Conservation (phyloP, 2,329 filamentous ascomycete genomes). For the Trichothecium roseum region DNA sequence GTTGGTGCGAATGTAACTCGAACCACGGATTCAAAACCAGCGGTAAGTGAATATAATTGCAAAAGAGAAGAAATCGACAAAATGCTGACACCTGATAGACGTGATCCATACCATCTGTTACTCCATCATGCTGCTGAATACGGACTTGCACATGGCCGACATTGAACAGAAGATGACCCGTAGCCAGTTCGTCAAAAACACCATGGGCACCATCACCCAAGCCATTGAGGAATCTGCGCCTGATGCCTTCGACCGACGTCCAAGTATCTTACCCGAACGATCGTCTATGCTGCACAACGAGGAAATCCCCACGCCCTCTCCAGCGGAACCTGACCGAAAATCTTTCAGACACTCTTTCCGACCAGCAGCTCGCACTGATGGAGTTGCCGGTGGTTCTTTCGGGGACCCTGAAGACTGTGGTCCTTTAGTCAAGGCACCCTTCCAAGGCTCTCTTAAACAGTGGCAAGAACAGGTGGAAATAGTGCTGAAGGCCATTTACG, state of each 20-base stretch:
- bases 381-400: conserved; percentile 20
- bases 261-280: conserved; percentile 42
- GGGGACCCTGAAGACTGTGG: conserved; percentile 49
- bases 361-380: conserved; percentile 35
- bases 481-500: conserved; percentile 88
- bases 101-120: conserved; percentile 97
- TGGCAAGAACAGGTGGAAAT: conserved; percentile 87
- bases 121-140: conserved; percentile 89
- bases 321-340: conserved; percentile 26
- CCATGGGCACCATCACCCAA: conserved; percentile 77
- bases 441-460: conserved; percentile 61
- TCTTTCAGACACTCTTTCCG: conserved; percentile 39
- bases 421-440: conserved; percentile 67
- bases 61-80: background rate
- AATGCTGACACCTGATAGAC: conserved; percentile 39
- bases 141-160: conserved; percentile 88
- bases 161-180: conserved; percentile 96
- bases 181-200: conserved; percentile 92
- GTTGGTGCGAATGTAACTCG: conserved; percentile 91
- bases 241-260: conserved; percentile 50
- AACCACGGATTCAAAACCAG: conserved; percentile 85
- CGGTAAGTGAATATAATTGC: conserved; percentile 42
- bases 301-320: conserved; percentile 13
- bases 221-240: conserved; percentile 64
- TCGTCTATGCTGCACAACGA: conserved; percentile 20